A percentile compares a stretch with the other conserved stretches of the same genome.
Conservation (phyloP, 768 basidiomycete species). For the Flagelloscypha sp. region DNA sequence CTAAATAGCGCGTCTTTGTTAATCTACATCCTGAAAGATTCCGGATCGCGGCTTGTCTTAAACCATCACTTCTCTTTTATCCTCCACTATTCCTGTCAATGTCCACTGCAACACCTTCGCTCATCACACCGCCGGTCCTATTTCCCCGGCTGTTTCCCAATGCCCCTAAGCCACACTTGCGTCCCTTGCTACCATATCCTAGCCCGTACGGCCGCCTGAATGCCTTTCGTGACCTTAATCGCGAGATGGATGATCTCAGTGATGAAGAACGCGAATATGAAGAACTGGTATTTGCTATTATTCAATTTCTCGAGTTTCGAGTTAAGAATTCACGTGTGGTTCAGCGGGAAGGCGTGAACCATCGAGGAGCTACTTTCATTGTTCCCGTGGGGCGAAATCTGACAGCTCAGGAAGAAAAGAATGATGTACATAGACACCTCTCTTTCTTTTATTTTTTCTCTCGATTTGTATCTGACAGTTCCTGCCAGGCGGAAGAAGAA, state of each 20-base stretch:
- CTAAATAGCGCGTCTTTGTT: too few species aligned
- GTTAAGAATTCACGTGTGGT: conserved; percentile 2
- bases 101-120: conserved; percentile 58
- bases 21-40: too few species aligned
- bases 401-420: conserved; percentile 78
- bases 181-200: too few species aligned
- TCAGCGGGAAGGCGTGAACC: conserved; percentile 53
- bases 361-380: conserved; percentile 58
- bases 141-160: conserved; percentile 64
- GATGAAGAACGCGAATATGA: conserved; percentile 82
- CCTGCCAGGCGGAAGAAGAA: conserved; percentile 23
- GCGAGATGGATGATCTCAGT: conserved; percentile 77
- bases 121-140: conserved; percentile 53
- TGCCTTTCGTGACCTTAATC: conserved; percentile 55
- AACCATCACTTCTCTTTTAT: too few species aligned
- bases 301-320: conserved; percentile 6
- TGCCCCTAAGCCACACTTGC: conserved; percentile 56
- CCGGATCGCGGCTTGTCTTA: too few species aligned
- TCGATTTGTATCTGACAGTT: not conserved
- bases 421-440: conserved; percentile 51
- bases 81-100: too few species aligned
- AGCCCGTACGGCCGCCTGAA: conserved; percentile 55
- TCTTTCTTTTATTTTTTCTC: not conserved
- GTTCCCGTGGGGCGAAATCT: conserved; percentile 67
- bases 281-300: conserved; percentile 39